phyloP scores from a whole-genome alignment of 139 green algal species.

The Pleodorina starrii region DNA sequence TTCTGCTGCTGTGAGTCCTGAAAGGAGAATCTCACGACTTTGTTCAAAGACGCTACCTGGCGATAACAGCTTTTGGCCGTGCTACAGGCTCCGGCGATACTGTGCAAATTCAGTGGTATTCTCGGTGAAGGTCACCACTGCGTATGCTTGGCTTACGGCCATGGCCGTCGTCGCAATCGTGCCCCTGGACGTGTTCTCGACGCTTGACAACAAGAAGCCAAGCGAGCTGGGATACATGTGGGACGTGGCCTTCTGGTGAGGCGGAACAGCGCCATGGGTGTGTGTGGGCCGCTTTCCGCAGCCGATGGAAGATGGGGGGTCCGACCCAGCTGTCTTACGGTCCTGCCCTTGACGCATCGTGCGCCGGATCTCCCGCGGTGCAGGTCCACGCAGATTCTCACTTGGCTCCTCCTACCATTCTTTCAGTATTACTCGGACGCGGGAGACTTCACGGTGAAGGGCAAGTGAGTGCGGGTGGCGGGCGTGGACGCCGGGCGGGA shows the following conservation, averaged over 20 bases:
- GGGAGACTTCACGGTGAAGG: conserved; percentile 86
- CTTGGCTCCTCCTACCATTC: conserved; percentile 92
- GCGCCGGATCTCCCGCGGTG: not conserved
- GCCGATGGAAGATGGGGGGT: not conserved
- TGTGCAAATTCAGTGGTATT: conserved; percentile 69
- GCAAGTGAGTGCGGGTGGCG: conserved; percentile 46
- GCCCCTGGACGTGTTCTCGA: conserved; percentile 87
- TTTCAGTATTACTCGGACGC: conserved; percentile 92
- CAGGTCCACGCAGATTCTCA: conserved; percentile 86
- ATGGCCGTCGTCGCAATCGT: conserved; percentile 89
- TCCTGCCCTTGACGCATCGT: not conserved
- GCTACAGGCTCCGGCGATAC: conserved; percentile 71
- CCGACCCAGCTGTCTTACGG: not conserved
- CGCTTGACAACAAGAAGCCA: conserved; percentile 51
- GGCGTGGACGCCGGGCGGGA: too few species aligned
- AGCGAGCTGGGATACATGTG: conserved; percentile 72
- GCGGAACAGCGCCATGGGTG: not conserved
- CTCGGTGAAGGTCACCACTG: conserved; percentile 69
- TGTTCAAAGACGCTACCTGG: not conserved
- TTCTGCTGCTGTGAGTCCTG: conserved; percentile 51
- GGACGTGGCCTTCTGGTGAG: conserved; percentile 83
- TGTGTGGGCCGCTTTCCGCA: not conserved
- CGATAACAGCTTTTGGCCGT: not conserved
- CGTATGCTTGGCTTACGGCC: conserved; percentile 87
- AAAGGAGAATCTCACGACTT: too few species aligned